Percentiles rank a stretch among this genome's conserved stretches.
phyloP scores from a whole-genome alignment of 345 rosid species.

The Aethionema arabicum region DNA sequence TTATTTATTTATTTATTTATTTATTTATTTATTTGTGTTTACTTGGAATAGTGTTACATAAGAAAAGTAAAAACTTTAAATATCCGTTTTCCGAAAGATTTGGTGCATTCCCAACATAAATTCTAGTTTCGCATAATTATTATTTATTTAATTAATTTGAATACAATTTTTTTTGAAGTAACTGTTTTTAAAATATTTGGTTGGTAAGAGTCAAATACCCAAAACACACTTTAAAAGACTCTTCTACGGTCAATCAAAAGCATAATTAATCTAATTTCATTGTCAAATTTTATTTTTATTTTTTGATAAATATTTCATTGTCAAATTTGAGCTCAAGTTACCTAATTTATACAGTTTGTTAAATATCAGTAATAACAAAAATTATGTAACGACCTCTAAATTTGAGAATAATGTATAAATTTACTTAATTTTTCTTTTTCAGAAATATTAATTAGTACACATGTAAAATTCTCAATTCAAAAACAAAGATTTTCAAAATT shows the following conservation, averaged over 20 bases:
- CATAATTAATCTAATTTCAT: conserved; percentile 25
- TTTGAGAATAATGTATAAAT: too few relatives aligned
- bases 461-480: too few relatives aligned
- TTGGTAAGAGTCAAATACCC: conserved; percentile 33
- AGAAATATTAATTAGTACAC: too few relatives aligned
- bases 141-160: background rate
- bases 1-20: background rate
- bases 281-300: background rate
- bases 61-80: background rate
- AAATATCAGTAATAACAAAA: too few relatives aligned
- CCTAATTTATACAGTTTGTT: too few relatives aligned
- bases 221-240: conserved; percentile 30
- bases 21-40: background rate
- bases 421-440: too few relatives aligned
- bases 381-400: too few relatives aligned
- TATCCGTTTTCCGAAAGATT: conserved; percentile 22
- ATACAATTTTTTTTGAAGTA: background rate
- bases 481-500: too few relatives aligned
- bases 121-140: background rate
- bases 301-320: too few relatives aligned
- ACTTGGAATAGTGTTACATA: conserved; percentile 1
- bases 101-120: conserved; percentile 26
- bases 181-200: conserved; percentile 4
- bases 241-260: conserved; percentile 30
- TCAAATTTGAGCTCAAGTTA: too few relatives aligned